Evolutionary conservation across 1,139 yeast species (phyloP).

Genomic region (Meyerozyma guilliermondii): DNA sequence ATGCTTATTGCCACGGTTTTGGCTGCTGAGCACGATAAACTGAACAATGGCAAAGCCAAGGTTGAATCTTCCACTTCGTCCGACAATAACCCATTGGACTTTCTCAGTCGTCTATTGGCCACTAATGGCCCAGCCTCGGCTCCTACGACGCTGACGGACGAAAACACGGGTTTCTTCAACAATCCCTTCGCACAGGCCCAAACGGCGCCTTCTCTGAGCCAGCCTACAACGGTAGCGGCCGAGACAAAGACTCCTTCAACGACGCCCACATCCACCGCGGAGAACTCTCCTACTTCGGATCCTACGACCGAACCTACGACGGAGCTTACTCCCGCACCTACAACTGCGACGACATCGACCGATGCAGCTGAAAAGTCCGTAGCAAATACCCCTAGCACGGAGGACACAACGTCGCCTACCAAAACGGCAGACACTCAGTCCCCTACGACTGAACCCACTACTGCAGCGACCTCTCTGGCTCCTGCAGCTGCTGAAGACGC

Average conservation of each 20-base stretch:
- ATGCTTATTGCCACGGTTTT: conserved; percentile 4
- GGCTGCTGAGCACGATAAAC: conserved; percentile 3
- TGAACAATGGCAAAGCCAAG: background rate
- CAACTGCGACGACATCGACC: background rate
- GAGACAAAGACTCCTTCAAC: background rate
- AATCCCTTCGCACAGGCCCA: no score
- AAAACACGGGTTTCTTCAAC: no score
- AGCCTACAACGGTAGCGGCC: background rate
- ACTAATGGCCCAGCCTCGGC: background rate
- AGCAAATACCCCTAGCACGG: background rate
- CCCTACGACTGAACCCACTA: background rate
- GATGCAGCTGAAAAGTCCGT: background rate
- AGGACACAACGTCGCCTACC: background rate
- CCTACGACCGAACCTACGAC: background rate
- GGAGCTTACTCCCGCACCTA: no score
- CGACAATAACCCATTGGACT: background rate
- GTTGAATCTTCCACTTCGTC: background rate
- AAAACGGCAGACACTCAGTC: background rate
- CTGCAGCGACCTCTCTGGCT: background rate
- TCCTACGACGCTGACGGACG: no score
- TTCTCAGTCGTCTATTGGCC: background rate
- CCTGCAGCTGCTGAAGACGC: background rate
- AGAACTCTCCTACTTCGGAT: background rate
- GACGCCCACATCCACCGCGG: background rate
- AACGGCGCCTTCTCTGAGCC: background rate